Conservation (phyloP, 768 basidiomycete genomes). For the Agrocybe praecox region DNA sequence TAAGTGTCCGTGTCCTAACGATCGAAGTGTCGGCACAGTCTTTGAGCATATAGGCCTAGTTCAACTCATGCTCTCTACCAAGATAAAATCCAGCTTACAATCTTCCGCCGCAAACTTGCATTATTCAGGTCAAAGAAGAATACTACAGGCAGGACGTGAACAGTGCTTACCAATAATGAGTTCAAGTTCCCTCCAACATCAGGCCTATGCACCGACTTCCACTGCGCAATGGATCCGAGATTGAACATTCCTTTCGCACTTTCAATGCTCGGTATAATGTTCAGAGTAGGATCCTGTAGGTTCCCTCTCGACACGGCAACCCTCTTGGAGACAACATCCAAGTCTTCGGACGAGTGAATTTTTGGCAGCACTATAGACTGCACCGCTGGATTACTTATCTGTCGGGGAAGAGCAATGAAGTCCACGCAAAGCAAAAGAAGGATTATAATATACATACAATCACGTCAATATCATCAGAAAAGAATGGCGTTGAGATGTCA, state of each 20-base stretch:
- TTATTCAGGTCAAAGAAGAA: background rate
- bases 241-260: conserved; percentile 75
- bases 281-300: conserved; percentile 37
- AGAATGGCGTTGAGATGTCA: conserved; percentile 64
- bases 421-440: background rate
- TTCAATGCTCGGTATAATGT: conserved; percentile 83
- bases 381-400: conserved; percentile 43
- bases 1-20: conserved; percentile 70
- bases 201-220: conserved; percentile 56
- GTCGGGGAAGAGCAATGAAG: background rate
- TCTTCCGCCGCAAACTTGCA: conserved; percentile 92
- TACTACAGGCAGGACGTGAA: background rate
- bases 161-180: conserved; percentile 62
- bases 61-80: background rate
- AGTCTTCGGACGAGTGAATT: conserved; percentile 68
- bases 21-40: conserved; percentile 91
- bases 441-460: conserved; percentile 48
- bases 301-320: conserved; percentile 33
- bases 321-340: conserved; percentile 59
- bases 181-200: conserved; percentile 54
- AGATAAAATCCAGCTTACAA: conserved; percentile 48
- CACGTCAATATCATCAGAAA: conserved; percentile 61
- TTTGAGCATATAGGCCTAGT: conserved; percentile 25
- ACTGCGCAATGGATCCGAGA: conserved; percentile 69
- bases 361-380: conserved; percentile 84